These are phyloP conservation scores for Aspergillus bertholletiae DNA, from an alignment of 495 filamentous ascomycete genomes.

Conservation along the genomic window DNA sequence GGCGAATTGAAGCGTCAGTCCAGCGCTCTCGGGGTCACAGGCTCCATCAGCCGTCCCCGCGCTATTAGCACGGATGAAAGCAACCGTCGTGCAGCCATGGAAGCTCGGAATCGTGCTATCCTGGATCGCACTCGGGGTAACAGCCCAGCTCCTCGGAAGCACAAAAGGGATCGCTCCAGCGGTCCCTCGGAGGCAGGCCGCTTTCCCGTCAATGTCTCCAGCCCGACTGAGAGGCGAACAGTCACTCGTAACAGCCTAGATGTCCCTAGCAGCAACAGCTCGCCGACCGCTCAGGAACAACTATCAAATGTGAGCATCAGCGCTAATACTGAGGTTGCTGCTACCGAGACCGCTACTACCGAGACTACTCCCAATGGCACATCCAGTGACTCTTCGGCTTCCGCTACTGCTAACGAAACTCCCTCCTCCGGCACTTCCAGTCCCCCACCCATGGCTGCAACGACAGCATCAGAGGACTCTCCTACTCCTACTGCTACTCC, in stretches of 20 bases:
- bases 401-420: conserved; percentile 27
- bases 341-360: conserved; percentile 1
- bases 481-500: conserved; percentile 38
- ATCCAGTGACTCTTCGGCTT: conserved; percentile 32
- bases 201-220: conserved; percentile 74
- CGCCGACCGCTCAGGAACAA: conserved; percentile 25
- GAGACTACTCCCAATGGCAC: conserved; percentile 35
- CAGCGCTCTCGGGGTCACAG: conserved; percentile 49
- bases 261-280: conserved; percentile 47
- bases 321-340: conserved; percentile 19
- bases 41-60: conserved; percentile 55
- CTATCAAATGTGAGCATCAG: conserved; percentile 28
- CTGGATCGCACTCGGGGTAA: conserved; percentile 69
- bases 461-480: conserved; percentile 34
- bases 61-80: conserved; percentile 95
- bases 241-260: conserved; percentile 56
- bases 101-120: conserved; percentile 83
- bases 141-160: conserved; percentile 62
- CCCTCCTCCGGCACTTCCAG: conserved; percentile 31
- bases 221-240: conserved; percentile 54
- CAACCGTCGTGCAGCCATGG: conserved; percentile 89
- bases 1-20: conserved; percentile 91
- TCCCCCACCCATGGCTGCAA: conserved; percentile 23
- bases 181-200: conserved; percentile 67
- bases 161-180: conserved; percentile 76